Conservation (phyloP, 2,329 filamentous ascomycete species). For the Cryoendolithus antarcticus region DNA sequence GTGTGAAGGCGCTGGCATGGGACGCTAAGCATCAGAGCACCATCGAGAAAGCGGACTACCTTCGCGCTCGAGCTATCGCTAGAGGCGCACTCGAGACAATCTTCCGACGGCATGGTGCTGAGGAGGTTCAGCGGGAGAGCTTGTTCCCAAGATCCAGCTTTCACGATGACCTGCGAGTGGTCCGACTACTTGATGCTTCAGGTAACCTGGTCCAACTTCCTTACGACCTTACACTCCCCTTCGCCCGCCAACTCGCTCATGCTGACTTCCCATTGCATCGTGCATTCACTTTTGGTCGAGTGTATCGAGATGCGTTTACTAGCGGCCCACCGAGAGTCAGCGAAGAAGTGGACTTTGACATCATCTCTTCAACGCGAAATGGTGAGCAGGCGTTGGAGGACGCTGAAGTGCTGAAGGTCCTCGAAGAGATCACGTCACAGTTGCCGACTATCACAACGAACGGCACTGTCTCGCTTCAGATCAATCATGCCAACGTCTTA, state of each 20-base stretch:
- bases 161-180: slow-evolving; percentile 56
- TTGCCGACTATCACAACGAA: slow-evolving; percentile 60
- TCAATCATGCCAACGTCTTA: slow-evolving; percentile 80
- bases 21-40: slow-evolving; percentile 25
- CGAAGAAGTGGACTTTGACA: slow-evolving; percentile 91
- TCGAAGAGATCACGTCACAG: slow-evolving; percentile 76
- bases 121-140: slow-evolving; percentile 62
- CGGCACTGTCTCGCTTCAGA: slow-evolving; percentile 70
- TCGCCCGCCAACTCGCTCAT: slow-evolving; percentile 73
- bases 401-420: slow-evolving; percentile 83
- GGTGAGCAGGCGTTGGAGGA: slow-evolving; percentile 80
- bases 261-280: slow-evolving; percentile 35
- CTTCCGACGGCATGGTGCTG: slow-evolving; percentile 79
- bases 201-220: slow-evolving; percentile 90
- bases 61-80: slow-evolving; percentile 37
- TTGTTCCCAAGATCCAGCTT: slow-evolving; percentile 74
- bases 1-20: slow-evolving; percentile 57
- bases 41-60: slow-evolving; percentile 12
- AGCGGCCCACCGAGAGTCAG: slow-evolving; percentile 73
- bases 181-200: slow-evolving; percentile 67
- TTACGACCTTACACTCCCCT: slow-evolving; percentile 80
- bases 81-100: slow-evolving; percentile 64
- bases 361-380: slow-evolving; percentile 64
- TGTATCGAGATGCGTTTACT: slow-evolving; percentile 67
- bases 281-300: slow-evolving; percentile 75